A percentile compares a stretch with the other conserved stretches of the same genome.
Conservation (phyloP, 805 yeast genomes). For the Sungouiella blattae region DNA sequence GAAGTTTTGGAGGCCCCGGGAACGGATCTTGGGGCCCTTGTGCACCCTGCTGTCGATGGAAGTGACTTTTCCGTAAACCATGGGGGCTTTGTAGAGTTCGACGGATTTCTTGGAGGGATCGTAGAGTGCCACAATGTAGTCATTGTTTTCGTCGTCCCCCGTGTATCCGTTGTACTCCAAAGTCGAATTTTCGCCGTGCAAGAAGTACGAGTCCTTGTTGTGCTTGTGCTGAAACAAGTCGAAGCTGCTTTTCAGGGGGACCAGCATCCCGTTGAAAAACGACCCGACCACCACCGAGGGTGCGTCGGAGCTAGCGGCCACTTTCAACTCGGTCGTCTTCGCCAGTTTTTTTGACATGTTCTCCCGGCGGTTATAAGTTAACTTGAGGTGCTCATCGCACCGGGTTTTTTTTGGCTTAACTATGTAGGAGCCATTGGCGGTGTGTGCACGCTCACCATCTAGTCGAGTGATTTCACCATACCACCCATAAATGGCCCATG, state of each 20-base stretch:
- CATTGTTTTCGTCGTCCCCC: slow-evolving; percentile 32
- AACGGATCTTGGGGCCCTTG: slow-evolving; percentile 63
- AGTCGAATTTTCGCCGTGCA: slow-evolving; percentile 77
- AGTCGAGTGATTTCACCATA: too few relatives aligned
- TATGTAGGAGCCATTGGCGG: background rate
- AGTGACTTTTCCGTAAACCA: slow-evolving; percentile 59
- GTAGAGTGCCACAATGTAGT: slow-evolving; percentile 73
- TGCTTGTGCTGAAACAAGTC: slow-evolving; percentile 55
- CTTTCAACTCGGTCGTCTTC: slow-evolving; percentile 39
- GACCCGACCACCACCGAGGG: slow-evolving; percentile 58
- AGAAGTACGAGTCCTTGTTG: slow-evolving; percentile 36
- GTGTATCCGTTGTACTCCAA: slow-evolving; percentile 69
- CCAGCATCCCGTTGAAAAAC: slow-evolving; percentile 74
- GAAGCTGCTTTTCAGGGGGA: slow-evolving; percentile 57
- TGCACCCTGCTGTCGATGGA: slow-evolving; percentile 56
- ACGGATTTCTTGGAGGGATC: slow-evolving; percentile 64
- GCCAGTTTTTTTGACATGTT: slow-evolving; percentile 27
- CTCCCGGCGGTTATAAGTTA: background rate
- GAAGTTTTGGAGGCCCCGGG: slow-evolving; percentile 45
- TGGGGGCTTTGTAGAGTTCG: slow-evolving; percentile 60
- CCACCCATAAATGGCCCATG: too few relatives aligned
- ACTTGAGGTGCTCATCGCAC: slow-evolving; percentile 10
- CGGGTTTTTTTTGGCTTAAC: background rate
- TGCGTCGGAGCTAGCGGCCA: slow-evolving; percentile 37
- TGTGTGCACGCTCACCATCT: slow-evolving; percentile 3